A percentile compares a stretch with the other conserved stretches of the same genome.
phyloP scores from a whole-genome alignment of 495 filamentous ascomycete genomes.

The Zalerion maritima region DNA sequence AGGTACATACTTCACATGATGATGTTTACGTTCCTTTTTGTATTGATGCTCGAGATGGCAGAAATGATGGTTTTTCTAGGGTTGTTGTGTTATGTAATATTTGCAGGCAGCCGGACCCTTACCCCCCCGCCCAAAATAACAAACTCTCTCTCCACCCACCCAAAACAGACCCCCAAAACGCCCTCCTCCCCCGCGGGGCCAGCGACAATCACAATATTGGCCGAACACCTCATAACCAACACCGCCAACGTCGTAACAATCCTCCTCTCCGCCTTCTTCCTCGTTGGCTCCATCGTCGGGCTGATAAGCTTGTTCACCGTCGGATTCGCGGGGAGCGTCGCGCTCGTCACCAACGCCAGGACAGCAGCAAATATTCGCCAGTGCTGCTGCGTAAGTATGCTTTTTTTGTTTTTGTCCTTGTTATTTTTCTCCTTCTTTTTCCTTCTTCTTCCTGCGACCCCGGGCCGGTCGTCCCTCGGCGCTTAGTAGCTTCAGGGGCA shows the following conservation, averaged over 20 bases:
- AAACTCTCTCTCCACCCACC: not conserved
- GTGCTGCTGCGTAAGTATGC: conserved; percentile 8
- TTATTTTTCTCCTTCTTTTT: too few relatives aligned
- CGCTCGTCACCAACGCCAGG: conserved; percentile 7
- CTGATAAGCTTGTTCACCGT: conserved; percentile 6
- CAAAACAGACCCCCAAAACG: not conserved
- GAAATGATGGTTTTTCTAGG: too few relatives aligned
- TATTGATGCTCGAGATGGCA: too few relatives aligned
- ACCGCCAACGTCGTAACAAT: conserved; percentile 4
- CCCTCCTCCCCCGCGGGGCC: conserved; percentile 1
- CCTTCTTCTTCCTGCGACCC: too few relatives aligned
- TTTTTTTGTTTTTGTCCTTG: not conserved
- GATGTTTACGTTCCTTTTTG: too few relatives aligned
- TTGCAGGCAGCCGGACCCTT: too few relatives aligned
- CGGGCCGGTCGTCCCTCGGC: too few relatives aligned
- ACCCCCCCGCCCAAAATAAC: conserved; percentile 2
- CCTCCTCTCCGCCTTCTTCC: conserved; percentile 3
- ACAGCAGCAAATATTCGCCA: conserved; percentile 7
- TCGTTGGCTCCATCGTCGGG: conserved; percentile 6
- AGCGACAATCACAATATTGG: conserved; percentile 1
- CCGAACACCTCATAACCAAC: conserved; percentile 3
- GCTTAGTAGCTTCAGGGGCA: too few relatives aligned
- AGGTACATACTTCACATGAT: too few relatives aligned
- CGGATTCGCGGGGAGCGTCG: conserved; percentile 6
- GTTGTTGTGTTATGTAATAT: too few relatives aligned